phyloP scores from a whole-genome alignment of 23 red algal genomes.

The Cyanidiococcus yangmingshanensis region DNA sequence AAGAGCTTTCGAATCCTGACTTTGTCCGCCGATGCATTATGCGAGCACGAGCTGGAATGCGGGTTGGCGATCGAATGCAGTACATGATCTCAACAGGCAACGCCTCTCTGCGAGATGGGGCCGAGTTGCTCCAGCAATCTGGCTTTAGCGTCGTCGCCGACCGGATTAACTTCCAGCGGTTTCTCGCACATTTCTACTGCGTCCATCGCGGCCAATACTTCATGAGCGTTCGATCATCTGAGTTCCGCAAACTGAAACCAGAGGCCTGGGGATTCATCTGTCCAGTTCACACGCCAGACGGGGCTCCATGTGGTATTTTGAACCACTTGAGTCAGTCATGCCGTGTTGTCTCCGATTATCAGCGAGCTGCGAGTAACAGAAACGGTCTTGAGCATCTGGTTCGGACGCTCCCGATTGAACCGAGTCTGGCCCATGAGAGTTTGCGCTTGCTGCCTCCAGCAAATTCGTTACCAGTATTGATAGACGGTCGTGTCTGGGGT shows the following conservation, averaged over 20 bases:
- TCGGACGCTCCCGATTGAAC: background rate
- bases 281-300: slow-evolving; percentile 97
- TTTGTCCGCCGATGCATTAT: slow-evolving; percentile 32
- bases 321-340: slow-evolving; percentile 40
- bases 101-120: slow-evolving; percentile 30
- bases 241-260: slow-evolving; percentile 71
- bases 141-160: slow-evolving; percentile 82
- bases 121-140: slow-evolving; percentile 60
- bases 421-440: slow-evolving; percentile 30
- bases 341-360: slow-evolving; percentile 27
- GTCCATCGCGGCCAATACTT: slow-evolving; percentile 92
- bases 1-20: background rate
- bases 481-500: slow-evolving; percentile 63
- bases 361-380: slow-evolving; percentile 31
- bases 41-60: slow-evolving; percentile 12
- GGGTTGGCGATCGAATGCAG: slow-evolving; percentile 30
- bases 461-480: slow-evolving; percentile 45
- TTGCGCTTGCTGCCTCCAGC: slow-evolving; percentile 29
- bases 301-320: slow-evolving; percentile 84
- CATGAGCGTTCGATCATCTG: slow-evolving; percentile 35
- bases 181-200: slow-evolving; percentile 75
- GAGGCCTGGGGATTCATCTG: slow-evolving; percentile 99
- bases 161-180: slow-evolving; percentile 82
- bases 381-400: slow-evolving; percentile 16
- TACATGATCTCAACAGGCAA: slow-evolving; percentile 87